Conservation (phyloP, 768 basidiomycete genomes). For the Kwoniella shandongensis region DNA sequence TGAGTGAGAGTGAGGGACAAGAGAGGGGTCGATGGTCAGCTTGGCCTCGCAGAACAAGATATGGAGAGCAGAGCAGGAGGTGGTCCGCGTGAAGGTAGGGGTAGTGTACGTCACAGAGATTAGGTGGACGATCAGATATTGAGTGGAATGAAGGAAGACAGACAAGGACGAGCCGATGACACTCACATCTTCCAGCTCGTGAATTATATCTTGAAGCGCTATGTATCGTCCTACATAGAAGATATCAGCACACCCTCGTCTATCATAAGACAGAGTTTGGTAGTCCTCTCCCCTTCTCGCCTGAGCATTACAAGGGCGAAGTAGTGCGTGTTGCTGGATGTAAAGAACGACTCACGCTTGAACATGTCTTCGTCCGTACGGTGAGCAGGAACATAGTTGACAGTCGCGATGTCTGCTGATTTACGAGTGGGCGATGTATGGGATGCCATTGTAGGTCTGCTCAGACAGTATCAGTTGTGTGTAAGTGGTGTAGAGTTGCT, state of each 20-base stretch:
- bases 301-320: not conserved
- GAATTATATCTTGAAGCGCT: conserved; percentile 16
- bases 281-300: not conserved
- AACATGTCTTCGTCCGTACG: conserved; percentile 27
- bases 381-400: conserved; percentile 14
- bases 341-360: conserved; percentile 28
- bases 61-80: no score
- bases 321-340: no score
- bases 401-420: no score
- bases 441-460: no score
- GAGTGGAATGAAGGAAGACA: not conserved
- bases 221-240: conserved; percentile 18
- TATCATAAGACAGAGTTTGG: no score
- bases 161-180: not conserved
- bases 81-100: no score
- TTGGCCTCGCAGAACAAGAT: no score
- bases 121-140: not conserved
- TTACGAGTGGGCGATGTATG: no score
- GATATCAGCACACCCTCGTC: not conserved
- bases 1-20: no score
- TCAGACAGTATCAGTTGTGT: no score
- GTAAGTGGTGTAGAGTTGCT: no score
- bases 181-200: conserved; percentile 29
- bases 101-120: not conserved
- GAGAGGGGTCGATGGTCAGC: no score